Evolutionary conservation across 768 basidiomycete genomes (phyloP), one percentile per base, ranked within the genome.

Genomic region (Russula emetica): DNA sequence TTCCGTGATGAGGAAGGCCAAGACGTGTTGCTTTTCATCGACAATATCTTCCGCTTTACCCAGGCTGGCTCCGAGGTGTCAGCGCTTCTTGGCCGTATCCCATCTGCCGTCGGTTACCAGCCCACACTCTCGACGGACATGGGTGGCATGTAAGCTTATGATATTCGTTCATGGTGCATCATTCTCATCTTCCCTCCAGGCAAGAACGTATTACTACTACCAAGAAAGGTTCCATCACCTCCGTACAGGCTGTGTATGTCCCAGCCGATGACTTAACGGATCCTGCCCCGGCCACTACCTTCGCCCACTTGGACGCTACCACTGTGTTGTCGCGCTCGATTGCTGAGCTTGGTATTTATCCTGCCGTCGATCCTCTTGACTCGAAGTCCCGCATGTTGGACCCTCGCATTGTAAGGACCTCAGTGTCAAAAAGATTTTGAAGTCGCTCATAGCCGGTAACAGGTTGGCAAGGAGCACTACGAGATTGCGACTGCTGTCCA

Each of bases 31-130:
- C 88, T 99, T 75, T 99, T 99, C 85, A 99, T 99, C 76, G 97
- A 99, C 90, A 99, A 99, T 87, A 99, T 99, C 80, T 99, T 99
- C 97, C 95, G 97, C 76, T 99, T 99, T 92, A 99, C 97, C 71
- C 97, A 98, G 78, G 97, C 97, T 74, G 97, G 97, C 88, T 99
- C 97, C 69, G 97, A 98, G 77, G 97, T 98, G 83, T 99, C 97
- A 80, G 97, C 97, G 69, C 79, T 99, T 72, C 91, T 98, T 70
- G 97, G 97, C 84, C 97, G 97, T 93, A 99, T 98, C 74, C 97
- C 97, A 70, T 98, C 97, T 70, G 97, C 97, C 69, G 97, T 99
- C 85, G 97, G 97, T 86, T 99, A 99, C 82, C 97, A 99, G 77
- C 97, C 97, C 75, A 98, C 97, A 58, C 89, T 98, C 66, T 98